A percentile compares a stretch with the other conserved stretches of the same genome.
Evolutionary conservation across 345 rosid species (phyloP).

Genomic region (Eucalyptus tenuipes): DNA sequence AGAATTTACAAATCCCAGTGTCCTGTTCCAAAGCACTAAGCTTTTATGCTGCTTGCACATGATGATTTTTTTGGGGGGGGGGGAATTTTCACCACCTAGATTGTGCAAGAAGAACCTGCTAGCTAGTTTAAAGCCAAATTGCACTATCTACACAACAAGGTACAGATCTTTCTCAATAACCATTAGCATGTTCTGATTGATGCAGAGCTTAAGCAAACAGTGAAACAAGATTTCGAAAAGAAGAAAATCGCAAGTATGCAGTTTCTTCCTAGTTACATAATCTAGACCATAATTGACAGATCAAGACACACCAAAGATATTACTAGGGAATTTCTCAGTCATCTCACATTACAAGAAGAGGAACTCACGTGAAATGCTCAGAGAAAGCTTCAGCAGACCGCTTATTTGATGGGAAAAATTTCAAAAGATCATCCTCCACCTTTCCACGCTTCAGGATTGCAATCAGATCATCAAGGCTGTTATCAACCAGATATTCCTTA

Average conservation of each 20-base stretch:
- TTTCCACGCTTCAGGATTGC: constrained; percentile 88
- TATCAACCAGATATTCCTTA: constrained; percentile 92
- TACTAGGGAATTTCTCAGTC: background rate
- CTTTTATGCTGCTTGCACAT: background rate
- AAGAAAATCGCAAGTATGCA: background rate
- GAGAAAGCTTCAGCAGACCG: constrained; percentile 84
- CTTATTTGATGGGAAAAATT: constrained; percentile 73
- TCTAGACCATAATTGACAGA: background rate
- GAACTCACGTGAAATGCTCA: constrained; percentile 93
- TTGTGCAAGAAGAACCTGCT: background rate
- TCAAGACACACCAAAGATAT: background rate
- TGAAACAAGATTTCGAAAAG: background rate
- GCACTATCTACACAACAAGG: background rate
- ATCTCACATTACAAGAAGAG: background rate
- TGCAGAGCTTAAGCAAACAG: background rate
- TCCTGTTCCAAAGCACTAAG: background rate
- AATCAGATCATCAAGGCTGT: constrained; percentile 94
- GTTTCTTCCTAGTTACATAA: background rate
- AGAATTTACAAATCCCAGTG: background rate
- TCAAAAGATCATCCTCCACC: constrained; percentile 86
- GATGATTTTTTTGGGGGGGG: background rate
- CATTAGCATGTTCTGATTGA: background rate
- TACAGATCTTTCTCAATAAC: background rate
- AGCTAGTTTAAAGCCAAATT: background rate
- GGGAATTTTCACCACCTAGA: background rate